Conservation (phyloP, 495 filamentous ascomycete species). For the Margaritispora aquatica region DNA sequence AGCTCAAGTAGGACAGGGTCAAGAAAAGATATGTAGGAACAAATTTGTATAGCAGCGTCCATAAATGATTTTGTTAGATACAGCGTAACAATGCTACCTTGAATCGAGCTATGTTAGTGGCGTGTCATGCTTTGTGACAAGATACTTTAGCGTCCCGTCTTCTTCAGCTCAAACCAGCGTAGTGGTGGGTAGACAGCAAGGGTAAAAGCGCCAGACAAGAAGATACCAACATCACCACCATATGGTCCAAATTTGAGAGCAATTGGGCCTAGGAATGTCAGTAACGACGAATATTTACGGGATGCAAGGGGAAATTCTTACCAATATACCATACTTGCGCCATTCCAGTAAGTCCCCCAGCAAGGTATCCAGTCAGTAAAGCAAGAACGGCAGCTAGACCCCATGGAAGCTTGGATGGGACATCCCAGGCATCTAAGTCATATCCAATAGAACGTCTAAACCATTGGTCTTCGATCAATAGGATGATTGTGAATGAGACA, state of each 20-base stretch:
- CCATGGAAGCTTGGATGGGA: constrained; percentile 35
- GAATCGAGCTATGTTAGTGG: background rate
- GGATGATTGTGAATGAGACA: constrained; percentile 49
- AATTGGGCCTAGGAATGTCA: constrained; percentile 29
- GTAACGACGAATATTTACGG: background rate
- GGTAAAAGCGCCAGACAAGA: constrained; percentile 45
- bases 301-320: background rate
- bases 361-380: constrained; percentile 36
- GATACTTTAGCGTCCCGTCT: constrained; percentile 21
- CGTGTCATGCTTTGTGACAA: constrained; percentile 9
- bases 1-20: too few species aligned
- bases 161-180: constrained; percentile 33
- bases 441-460: constrained; percentile 44
- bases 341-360: constrained; percentile 46
- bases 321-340: constrained; percentile 42
- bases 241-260: constrained; percentile 37
- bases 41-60: too few species aligned
- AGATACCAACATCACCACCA: constrained; percentile 49
- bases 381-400: constrained; percentile 41
- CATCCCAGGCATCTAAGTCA: constrained; percentile 46
- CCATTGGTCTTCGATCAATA: constrained; percentile 53
- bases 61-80: background rate
- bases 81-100: background rate
- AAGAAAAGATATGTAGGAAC: too few species aligned
- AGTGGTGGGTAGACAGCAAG: constrained; percentile 32